phyloP scores from a whole-genome alignment of 2,329 filamentous ascomycete genomes.

The Pyrenochaeta sp. region DNA sequence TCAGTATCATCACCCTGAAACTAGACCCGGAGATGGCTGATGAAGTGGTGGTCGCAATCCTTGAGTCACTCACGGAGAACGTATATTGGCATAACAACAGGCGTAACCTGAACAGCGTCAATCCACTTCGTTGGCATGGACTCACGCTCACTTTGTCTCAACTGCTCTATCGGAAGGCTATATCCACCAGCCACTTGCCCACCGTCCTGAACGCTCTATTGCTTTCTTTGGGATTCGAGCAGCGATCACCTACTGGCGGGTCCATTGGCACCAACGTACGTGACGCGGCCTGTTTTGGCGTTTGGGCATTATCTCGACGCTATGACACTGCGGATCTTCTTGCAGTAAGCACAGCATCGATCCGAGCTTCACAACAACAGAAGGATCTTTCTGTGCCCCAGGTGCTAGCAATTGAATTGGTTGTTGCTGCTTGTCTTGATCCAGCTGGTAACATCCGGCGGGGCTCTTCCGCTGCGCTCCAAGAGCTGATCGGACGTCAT shows the following conservation, averaged over 20 bases:
- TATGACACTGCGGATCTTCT: slow-evolving; percentile 83
- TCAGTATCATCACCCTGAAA: slow-evolving; percentile 85
- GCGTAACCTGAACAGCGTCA: slow-evolving; percentile 76
- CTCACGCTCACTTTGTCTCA: slow-evolving; percentile 87
- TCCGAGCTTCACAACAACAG: slow-evolving; percentile 55
- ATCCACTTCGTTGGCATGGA: slow-evolving; percentile 90
- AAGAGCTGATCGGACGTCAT: slow-evolving; percentile 92
- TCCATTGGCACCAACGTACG: slow-evolving; percentile 89
- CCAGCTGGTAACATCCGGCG: slow-evolving; percentile 92
- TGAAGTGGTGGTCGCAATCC: slow-evolving; percentile 86
- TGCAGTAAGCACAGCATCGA: slow-evolving; percentile 60
- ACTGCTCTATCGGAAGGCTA: slow-evolving; percentile 83
- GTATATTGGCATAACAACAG: slow-evolving; percentile 63
- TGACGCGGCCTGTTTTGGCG: slow-evolving; percentile 94
- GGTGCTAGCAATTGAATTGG: slow-evolving; percentile 79
- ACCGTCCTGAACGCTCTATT: slow-evolving; percentile 80
- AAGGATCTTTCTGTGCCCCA: slow-evolving; percentile 67
- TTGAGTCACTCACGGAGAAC: slow-evolving; percentile 72
- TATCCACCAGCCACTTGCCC: slow-evolving; percentile 73
- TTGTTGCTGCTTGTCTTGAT: slow-evolving; percentile 84
- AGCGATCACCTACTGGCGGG: slow-evolving; percentile 82
- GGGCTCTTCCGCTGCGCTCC: slow-evolving; percentile 89
- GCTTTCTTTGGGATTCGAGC: slow-evolving; percentile 85
- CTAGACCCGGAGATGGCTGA: slow-evolving; percentile 81
- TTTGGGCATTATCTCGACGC: slow-evolving; percentile 89